These are phyloP conservation scores for Penicillium concentricum DNA, from an alignment of 2,329 filamentous ascomycete species.

Conservation along the genomic window DNA sequence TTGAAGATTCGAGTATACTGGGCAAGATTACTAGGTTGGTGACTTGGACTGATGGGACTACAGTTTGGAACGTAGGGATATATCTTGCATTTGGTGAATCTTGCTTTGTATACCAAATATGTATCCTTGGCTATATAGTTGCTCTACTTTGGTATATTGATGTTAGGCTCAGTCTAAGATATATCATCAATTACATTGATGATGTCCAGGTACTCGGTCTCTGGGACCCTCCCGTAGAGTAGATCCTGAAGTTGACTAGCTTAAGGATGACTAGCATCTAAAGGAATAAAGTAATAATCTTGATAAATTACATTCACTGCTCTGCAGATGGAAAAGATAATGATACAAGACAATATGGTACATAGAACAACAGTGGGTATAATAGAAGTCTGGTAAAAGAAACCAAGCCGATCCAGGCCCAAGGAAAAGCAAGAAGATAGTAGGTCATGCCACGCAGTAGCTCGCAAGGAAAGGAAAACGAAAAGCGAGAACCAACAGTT, in stretches of 20 bases:
- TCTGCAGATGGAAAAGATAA: background rate
- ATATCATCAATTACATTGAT: background rate
- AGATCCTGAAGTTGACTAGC: background rate
- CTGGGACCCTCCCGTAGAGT: no score
- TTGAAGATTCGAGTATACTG: background rate
- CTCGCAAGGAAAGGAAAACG: background rate
- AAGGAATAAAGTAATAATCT: background rate
- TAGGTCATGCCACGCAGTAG: background rate
- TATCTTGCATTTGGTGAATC: background rate
- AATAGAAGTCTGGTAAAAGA: background rate
- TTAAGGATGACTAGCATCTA: background rate
- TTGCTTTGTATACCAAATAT: background rate
- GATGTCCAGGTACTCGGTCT: background rate
- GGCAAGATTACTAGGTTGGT: background rate
- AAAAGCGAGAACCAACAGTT: background rate
- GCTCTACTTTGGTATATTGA: background rate
- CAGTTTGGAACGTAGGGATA: background rate
- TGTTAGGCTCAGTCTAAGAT: background rate
- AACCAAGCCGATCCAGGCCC: background rate
- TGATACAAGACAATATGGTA: background rate
- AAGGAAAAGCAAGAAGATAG: background rate
- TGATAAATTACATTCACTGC: background rate
- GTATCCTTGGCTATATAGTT: background rate
- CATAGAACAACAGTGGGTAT: slow-evolving; percentile 4
- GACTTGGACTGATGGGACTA: background rate